phyloP scores from a whole-genome alignment of 352 stramenopile species.

The Phytophthora tubulina region DNA sequence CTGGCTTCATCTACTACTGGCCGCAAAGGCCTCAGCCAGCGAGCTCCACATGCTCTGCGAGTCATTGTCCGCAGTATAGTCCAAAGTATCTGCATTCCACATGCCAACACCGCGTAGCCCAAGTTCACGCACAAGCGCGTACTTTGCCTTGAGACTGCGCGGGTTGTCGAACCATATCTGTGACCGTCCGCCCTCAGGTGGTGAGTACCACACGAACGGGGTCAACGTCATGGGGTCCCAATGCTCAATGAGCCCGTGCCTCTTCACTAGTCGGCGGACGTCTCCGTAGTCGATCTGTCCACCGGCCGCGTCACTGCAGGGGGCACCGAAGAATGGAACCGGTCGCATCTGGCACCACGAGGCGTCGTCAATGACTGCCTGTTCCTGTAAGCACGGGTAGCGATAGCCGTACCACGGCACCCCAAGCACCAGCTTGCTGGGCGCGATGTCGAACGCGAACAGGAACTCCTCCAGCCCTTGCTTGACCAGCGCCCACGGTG shows the following conservation, averaged over 20 bases:
- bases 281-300: slow-evolving; percentile 70
- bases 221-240: slow-evolving; percentile 70
- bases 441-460: slow-evolving; percentile 58
- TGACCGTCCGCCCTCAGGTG: slow-evolving; percentile 16
- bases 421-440: slow-evolving; percentile 89
- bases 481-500: slow-evolving; percentile 73
- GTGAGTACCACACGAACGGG: slow-evolving; percentile 55
- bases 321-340: slow-evolving; percentile 73
- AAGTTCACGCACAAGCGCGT: slow-evolving; percentile 55
- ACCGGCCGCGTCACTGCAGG: slow-evolving; percentile 81
- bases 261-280: slow-evolving; percentile 51
- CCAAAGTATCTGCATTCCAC: slow-evolving; percentile 86
- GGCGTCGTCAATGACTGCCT: slow-evolving; percentile 27
- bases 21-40: slow-evolving; percentile 44
- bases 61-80: slow-evolving; percentile 60
- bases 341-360: slow-evolving; percentile 35
- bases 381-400: slow-evolving; percentile 68
- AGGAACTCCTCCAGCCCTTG: slow-evolving; percentile 86
- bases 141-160: slow-evolving; percentile 67
- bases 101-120: slow-evolving; percentile 76
- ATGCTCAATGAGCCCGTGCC: slow-evolving; percentile 36
- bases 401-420: slow-evolving; percentile 93
- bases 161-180: slow-evolving; percentile 86
- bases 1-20: too few species aligned
- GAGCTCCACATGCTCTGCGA: slow-evolving; percentile 65